A percentile compares a stretch with the other conserved stretches of the same genome.
phyloP scores from a whole-genome alignment of 129 eudicot genomes.

The Flaveria linearis region DNA sequence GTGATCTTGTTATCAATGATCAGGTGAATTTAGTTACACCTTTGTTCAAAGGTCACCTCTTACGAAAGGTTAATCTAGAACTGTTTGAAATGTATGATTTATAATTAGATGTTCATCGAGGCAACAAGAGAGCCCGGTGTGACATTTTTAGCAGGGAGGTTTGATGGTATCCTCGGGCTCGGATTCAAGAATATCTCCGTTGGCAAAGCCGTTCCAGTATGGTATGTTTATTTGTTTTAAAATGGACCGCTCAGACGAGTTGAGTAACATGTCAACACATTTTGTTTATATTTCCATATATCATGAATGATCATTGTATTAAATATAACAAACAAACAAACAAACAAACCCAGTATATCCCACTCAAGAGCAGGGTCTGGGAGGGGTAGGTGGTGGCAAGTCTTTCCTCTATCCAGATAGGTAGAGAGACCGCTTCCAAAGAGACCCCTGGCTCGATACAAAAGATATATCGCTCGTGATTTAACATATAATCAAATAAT shows the following conservation, averaged over 20 bases:
- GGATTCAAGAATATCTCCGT: conserved; percentile 63
- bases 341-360: too few relatives aligned
- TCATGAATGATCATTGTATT: not conserved
- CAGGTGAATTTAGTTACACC: conserved; percentile 48
- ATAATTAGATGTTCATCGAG: conserved; percentile 66
- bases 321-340: too few relatives aligned
- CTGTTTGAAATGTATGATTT: not conserved
- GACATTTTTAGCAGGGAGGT: conserved; percentile 58
- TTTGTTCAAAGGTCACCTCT: not conserved
- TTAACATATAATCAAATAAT: too few relatives aligned
- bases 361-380: too few relatives aligned
- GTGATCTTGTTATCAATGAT: conserved; percentile 50
- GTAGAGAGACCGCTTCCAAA: too few relatives aligned
- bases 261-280: not conserved
- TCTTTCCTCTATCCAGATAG: too few relatives aligned
- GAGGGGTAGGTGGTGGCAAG: too few relatives aligned
- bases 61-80: not conserved
- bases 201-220: conserved; percentile 60
- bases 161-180: conserved; percentile 84
- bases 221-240: conserved; percentile 42
- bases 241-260: not conserved
- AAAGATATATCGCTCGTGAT: too few relatives aligned
- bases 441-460: too few relatives aligned
- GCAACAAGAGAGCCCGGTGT: conserved; percentile 58
- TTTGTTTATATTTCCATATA: not conserved